A percentile compares a stretch with the other conserved stretches of the same genome.
These are phyloP conservation scores for Mycothermus thermophilus DNA, from an alignment of 495 filamentous ascomycete genomes.

Conservation along the genomic window DNA sequence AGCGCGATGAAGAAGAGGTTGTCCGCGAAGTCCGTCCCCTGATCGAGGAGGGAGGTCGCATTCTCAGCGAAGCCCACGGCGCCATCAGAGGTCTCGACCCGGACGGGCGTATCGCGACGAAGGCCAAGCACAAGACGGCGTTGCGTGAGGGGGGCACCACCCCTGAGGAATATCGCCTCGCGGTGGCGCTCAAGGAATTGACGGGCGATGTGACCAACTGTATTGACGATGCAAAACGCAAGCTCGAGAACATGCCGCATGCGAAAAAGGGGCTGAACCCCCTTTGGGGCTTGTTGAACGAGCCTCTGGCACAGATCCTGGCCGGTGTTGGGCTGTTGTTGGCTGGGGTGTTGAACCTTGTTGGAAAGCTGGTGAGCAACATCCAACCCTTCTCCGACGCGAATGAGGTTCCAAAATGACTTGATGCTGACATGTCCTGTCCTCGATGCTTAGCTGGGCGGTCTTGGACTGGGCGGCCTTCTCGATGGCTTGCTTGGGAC, in stretches of 20 bases:
- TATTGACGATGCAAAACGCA: constrained; percentile 77
- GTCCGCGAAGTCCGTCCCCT: constrained; percentile 75
- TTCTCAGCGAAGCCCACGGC: constrained; percentile 79
- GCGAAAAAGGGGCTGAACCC: constrained; percentile 91
- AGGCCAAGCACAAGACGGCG: constrained; percentile 69
- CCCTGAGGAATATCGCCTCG: constrained; percentile 73
- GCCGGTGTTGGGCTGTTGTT: constrained; percentile 79
- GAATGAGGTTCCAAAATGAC: constrained; percentile 1
- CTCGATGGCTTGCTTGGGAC: constrained; percentile 68
- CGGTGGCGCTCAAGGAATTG: constrained; percentile 67
- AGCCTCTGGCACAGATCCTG: constrained; percentile 87
- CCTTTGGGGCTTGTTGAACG: constrained; percentile 65
- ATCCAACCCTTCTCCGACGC: neutral
- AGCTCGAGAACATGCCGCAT: constrained; percentile 80
- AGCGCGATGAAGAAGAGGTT: constrained; percentile 80
- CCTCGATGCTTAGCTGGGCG: constrained; percentile 52
- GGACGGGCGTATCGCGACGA: constrained; percentile 71
- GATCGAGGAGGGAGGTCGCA: constrained; percentile 68
- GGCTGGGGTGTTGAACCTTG: constrained; percentile 66
- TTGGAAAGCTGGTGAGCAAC: constrained; percentile 47
- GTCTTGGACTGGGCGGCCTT: constrained; percentile 71
- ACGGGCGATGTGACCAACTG: constrained; percentile 49
- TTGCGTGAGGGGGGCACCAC: constrained; percentile 76
- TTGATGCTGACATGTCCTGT: too few species aligned
- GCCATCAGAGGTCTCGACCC: constrained; percentile 83